A percentile compares a stretch with the other conserved stretches of the same genome.
Evolutionary conservation across 225 moss, liverwort and hornwort species (phyloP).

Genomic region (Marchantia polymorpha): DNA sequence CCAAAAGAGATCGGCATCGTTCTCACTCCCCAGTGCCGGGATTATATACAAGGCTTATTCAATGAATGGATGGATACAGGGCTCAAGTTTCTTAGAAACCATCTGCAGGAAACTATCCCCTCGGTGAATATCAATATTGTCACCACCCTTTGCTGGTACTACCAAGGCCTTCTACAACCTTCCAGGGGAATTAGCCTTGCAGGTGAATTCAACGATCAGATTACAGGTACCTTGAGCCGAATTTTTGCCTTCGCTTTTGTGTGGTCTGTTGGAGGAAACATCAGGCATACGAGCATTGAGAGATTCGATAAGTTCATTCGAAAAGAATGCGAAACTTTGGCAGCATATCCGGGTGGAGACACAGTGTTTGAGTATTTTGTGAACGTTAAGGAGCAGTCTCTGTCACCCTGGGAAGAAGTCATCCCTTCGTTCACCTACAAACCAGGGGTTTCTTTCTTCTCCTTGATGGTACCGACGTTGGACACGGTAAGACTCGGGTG

Average conservation of each 20-base stretch:
- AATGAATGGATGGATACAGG: conserved; percentile 67
- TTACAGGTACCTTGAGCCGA: conserved; percentile 55
- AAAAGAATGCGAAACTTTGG: conserved; percentile 55
- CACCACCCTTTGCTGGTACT: conserved; percentile 64
- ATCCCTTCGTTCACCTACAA: conserved; percentile 49
- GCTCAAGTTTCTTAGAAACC: conserved; percentile 48
- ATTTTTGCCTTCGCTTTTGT: conserved; percentile 62
- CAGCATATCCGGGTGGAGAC: conserved; percentile 54
- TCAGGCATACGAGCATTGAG: conserved; percentile 73
- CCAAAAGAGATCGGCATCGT: conserved; percentile 47
- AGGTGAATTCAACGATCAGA: conserved; percentile 46
- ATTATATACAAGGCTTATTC: conserved; percentile 40
- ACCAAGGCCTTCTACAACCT: conserved; percentile 75
- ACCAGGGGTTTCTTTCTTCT: conserved; percentile 56
- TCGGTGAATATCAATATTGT: conserved; percentile 84
- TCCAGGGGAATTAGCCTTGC: conserved; percentile 44
- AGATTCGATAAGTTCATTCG: conserved; percentile 76
- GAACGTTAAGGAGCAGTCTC: conserved; percentile 58
- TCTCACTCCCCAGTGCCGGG: conserved; percentile 41
- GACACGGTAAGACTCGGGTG: conserved; percentile 81
- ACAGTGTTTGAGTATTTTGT: conserved; percentile 72
- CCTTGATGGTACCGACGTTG: conserved; percentile 80
- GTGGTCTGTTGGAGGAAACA: conserved; percentile 87
- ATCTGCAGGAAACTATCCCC: conserved; percentile 65
- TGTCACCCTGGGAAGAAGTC: conserved; percentile 68